phyloP scores from a whole-genome alignment of 768 basidiomycete genomes.

The Epithele typhae region DNA sequence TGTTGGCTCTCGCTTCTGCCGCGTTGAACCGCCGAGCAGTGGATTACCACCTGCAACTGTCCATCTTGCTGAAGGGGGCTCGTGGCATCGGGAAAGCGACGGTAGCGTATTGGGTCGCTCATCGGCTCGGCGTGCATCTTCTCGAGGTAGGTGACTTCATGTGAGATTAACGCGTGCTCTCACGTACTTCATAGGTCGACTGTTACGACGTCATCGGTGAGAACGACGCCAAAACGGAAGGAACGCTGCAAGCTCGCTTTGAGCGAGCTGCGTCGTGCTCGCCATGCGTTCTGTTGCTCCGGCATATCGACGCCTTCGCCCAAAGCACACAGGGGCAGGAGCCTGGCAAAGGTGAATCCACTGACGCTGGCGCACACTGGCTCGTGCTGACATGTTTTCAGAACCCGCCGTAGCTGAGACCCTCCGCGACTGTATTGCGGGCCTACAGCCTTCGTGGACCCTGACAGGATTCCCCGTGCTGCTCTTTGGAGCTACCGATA shows the following conservation, averaged over 20 bases:
- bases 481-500: slow-evolving; percentile 69
- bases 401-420: slow-evolving; percentile 54
- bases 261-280: slow-evolving; percentile 75
- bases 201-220: slow-evolving; percentile 84
- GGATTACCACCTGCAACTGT: slow-evolving; percentile 60
- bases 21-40: slow-evolving; percentile 51
- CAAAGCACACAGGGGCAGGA: slow-evolving; percentile 63
- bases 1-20: slow-evolving; percentile 58
- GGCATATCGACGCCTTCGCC: slow-evolving; percentile 76
- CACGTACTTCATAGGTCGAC: slow-evolving; percentile 53
- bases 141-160: slow-evolving; percentile 52
- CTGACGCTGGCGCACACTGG: neutral
- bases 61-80: slow-evolving; percentile 73
- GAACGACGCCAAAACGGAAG: slow-evolving; percentile 70
- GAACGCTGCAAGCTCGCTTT: slow-evolving; percentile 62
- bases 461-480: slow-evolving; percentile 68
- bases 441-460: slow-evolving; percentile 53
- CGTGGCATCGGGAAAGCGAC: slow-evolving; percentile 82
- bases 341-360: slow-evolving; percentile 55
- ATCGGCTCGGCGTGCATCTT: slow-evolving; percentile 68
- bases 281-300: slow-evolving; percentile 80
- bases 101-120: slow-evolving; percentile 49
- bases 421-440: slow-evolving; percentile 59
- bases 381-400: slow-evolving; percentile 22
- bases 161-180: neutral